These are phyloP conservation scores for Beauveria medogensis DNA, from an alignment of 2,329 filamentous ascomycete species.

Conservation along the genomic window DNA sequence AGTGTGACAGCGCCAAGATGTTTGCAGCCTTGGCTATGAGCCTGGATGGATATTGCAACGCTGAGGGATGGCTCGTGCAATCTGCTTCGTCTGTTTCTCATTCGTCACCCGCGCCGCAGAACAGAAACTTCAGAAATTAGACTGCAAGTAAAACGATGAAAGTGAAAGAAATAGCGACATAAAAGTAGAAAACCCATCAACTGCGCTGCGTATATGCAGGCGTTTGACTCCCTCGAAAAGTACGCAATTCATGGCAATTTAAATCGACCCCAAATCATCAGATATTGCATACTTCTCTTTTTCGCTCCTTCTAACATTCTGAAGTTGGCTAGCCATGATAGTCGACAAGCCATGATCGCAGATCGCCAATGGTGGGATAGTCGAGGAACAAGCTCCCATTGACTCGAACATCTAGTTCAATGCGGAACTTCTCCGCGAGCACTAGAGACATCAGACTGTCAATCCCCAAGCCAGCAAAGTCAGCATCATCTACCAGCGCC, in stretches of 20 bases:
- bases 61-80: neutral
- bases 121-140: neutral
- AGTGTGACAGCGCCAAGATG: too few species aligned
- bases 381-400: slow-evolving; percentile 45
- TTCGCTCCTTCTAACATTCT: neutral
- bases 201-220: neutral
- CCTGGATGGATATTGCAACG: too few species aligned
- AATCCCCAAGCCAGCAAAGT: slow-evolving; percentile 48
- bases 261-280: neutral
- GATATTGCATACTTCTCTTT: neutral
- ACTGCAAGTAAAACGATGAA: neutral
- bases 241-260: neutral
- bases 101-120: neutral
- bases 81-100: neutral
- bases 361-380: slow-evolving; percentile 42
- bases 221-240: neutral
- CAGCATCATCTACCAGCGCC: slow-evolving; percentile 47
- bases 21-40: too few species aligned
- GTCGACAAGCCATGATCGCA: slow-evolving; percentile 37
- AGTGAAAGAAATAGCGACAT: neutral
- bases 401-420: slow-evolving; percentile 47
- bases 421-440: slow-evolving; percentile 45
- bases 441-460: slow-evolving; percentile 54
- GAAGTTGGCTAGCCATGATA: slow-evolving; percentile 16
- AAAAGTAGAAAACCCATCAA: neutral